Conservation (phyloP, 75 land plant genomes). For the Chamaecyparis obtusa region DNA sequence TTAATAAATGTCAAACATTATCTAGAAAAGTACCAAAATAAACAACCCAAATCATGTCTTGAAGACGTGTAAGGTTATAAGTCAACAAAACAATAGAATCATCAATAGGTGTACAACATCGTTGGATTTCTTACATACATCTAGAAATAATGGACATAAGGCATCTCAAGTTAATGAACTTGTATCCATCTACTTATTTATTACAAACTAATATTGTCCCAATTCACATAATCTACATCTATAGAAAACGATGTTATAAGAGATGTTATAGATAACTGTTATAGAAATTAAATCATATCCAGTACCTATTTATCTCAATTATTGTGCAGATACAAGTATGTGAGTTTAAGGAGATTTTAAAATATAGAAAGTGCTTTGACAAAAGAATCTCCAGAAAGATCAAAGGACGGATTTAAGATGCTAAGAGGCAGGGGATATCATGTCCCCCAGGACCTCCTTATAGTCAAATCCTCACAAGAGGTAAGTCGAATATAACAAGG, state of each 20-base stretch:
- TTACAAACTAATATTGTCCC: too few species aligned
- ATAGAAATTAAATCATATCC: neutral
- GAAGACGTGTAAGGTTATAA: neutral
- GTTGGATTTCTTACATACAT: neutral
- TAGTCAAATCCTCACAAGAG: neutral
- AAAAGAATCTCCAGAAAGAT: neutral
- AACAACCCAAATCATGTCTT: neutral
- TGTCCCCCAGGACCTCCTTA: neutral
- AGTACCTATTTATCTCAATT: neutral
- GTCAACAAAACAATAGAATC: neutral
- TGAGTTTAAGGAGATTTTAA: neutral
- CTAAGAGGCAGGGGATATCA: neutral
- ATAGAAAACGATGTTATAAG: neutral
- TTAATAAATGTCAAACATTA: neutral
- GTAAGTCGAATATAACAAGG: neutral
- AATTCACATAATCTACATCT: neutral
- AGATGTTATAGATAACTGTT: neutral
- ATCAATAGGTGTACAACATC: neutral
- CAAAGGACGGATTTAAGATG: neutral
- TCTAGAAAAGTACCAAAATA: neutral
- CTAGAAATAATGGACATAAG: neutral
- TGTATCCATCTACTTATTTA: neutral
- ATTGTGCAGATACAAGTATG: neutral
- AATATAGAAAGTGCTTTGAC: neutral
- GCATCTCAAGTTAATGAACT: neutral